These are phyloP conservation scores for Thuidium tamariscinum DNA, from an alignment of 225 moss, liverwort and hornwort species.

Conservation along the genomic window DNA sequence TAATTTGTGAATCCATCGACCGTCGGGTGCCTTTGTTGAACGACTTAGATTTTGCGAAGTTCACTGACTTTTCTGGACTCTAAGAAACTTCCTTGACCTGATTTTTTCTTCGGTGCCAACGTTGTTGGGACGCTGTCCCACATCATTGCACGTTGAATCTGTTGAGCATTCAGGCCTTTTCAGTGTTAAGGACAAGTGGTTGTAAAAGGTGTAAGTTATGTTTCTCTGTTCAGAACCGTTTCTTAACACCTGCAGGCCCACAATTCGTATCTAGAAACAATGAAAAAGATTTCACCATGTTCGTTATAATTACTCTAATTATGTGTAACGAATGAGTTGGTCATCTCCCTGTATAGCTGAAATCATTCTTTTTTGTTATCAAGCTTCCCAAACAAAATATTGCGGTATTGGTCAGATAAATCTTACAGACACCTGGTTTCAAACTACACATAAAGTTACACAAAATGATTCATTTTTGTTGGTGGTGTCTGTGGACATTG, in stretches of 20 bases:
- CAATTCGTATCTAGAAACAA: background rate
- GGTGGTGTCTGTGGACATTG: background rate
- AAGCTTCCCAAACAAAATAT: background rate
- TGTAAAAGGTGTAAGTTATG: background rate
- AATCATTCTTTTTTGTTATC: background rate
- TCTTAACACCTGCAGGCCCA: background rate
- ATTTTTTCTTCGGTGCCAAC: too few species aligned
- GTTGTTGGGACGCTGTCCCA: too few species aligned
- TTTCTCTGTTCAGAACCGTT: background rate
- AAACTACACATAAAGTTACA: too few species aligned
- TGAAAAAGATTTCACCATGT: background rate
- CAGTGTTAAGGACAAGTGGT: too few species aligned
- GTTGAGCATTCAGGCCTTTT: too few species aligned
- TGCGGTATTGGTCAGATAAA: background rate
- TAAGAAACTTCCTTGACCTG: too few species aligned
- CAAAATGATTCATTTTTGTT: background rate
- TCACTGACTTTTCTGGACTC: too few species aligned
- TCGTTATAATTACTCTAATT: background rate
- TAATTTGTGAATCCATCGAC: too few species aligned
- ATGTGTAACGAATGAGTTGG: too few species aligned
- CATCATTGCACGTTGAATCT: too few species aligned
- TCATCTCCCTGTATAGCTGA: background rate
- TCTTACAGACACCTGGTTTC: background rate
- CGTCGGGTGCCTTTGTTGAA: too few species aligned
- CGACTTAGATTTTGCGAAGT: too few species aligned